These are phyloP conservation scores for Carpinus viminea DNA, from an alignment of 306 rosid genomes.

Conservation along the genomic window DNA sequence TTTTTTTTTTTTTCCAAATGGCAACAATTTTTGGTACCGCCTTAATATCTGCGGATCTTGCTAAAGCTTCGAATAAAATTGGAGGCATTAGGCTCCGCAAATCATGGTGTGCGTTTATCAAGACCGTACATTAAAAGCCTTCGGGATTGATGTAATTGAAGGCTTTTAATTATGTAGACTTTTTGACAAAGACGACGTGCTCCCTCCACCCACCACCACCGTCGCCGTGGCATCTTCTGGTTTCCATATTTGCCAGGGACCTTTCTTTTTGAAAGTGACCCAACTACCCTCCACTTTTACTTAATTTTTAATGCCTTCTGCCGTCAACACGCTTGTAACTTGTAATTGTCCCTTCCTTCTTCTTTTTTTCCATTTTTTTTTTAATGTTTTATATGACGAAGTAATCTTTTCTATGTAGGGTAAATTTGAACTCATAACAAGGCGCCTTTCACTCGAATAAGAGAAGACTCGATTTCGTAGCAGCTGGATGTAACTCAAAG, in stretches of 20 bases:
- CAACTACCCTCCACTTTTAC: conserved; percentile 19
- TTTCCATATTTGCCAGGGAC: conserved; percentile 24
- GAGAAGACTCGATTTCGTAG: too few relatives aligned
- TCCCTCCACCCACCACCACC: background rate
- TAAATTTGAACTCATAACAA: too few relatives aligned
- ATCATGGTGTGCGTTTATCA: conserved; percentile 24
- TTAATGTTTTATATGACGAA: too few relatives aligned
- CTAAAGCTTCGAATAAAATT: background rate
- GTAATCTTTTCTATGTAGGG: too few relatives aligned
- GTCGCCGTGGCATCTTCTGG: background rate
- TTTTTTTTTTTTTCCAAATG: too few relatives aligned
- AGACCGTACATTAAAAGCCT: conserved; percentile 6
- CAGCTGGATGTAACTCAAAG: too few relatives aligned
- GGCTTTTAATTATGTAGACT: background rate
- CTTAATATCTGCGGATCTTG: too few relatives aligned
- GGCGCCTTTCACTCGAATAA: too few relatives aligned
- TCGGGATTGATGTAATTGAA: conserved; percentile 23
- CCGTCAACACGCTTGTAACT: conserved; percentile 26
- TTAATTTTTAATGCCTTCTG: background rate
- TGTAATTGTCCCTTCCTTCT: too few relatives aligned
- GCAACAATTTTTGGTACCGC: too few relatives aligned
- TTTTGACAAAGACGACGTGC: conserved; percentile 11
- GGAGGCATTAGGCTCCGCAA: conserved; percentile 24
- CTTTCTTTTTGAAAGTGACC: background rate
- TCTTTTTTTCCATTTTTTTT: too few relatives aligned